Evolutionary conservation across 306 rosid species (phyloP).

Genomic region (Heteromeles arbutifolia): DNA sequence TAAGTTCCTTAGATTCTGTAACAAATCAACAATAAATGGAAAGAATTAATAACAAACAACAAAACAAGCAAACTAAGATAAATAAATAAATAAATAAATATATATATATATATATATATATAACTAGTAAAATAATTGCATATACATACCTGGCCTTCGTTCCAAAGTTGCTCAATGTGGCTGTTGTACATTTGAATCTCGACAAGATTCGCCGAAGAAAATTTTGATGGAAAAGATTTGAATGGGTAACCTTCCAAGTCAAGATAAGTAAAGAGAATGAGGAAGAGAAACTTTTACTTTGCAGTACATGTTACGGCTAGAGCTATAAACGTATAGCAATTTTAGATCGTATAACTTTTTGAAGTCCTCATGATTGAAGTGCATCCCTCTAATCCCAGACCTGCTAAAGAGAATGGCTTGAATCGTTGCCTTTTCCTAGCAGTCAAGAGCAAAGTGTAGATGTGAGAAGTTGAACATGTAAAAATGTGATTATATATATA

Average conservation of each 20-base stretch:
- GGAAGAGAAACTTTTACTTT: conserved; percentile 8
- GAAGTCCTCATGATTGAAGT: conserved; percentile 13
- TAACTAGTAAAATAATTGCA: too few species aligned
- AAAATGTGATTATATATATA: too few species aligned
- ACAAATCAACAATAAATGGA: not conserved
- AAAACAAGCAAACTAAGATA: too few species aligned
- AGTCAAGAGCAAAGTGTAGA: not conserved
- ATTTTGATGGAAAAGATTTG: not conserved
- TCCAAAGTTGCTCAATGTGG: not conserved
- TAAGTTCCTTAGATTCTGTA: not conserved
- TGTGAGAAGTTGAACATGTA: too few species aligned
- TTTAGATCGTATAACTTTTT: conserved; percentile 13
- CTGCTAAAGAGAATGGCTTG: conserved; percentile 5
- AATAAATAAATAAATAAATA: too few species aligned
- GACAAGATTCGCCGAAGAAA: conserved; percentile 2
- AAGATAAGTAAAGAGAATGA: not conserved
- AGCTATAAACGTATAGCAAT: too few species aligned
- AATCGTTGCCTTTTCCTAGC: conserved; percentile 5
- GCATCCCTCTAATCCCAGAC: not conserved
- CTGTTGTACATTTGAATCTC: not conserved
- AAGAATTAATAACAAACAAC: not conserved
- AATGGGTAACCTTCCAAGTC: not conserved
- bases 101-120: too few species aligned
- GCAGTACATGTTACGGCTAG: too few species aligned
- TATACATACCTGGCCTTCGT: not conserved